Evolutionary conservation across 805 yeast species (phyloP).

Genomic region (Hermanozyma aechmeae): DNA sequence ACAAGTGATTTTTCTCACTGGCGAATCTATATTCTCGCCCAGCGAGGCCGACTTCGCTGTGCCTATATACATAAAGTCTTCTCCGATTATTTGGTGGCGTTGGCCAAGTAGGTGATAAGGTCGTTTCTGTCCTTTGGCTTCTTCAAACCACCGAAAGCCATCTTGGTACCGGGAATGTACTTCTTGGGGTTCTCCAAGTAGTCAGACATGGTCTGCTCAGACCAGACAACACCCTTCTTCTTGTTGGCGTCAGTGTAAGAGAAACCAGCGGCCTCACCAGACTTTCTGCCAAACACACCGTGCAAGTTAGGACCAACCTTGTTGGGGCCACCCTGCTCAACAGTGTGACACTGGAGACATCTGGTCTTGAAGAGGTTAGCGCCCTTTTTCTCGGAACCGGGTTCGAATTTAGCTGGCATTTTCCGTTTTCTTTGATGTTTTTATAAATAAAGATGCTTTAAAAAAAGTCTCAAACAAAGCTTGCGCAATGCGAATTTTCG

Average conservation of each 20-base stretch:
- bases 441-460: no score
- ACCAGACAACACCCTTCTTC: slow-evolving; percentile 65
- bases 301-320: slow-evolving; percentile 98
- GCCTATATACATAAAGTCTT: background rate
- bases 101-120: slow-evolving; percentile 73
- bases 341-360: slow-evolving; percentile 98
- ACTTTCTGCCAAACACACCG: slow-evolving; percentile 87
- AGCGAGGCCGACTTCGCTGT: no score
- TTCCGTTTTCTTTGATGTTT: no score
- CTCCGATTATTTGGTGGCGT: slow-evolving; percentile 36
- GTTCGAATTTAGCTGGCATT: slow-evolving; percentile 40
- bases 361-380: slow-evolving; percentile 97
- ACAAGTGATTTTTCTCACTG: no score
- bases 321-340: slow-evolving; percentile 92
- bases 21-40: no score
- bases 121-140: slow-evolving; percentile 98
- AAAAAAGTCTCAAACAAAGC: no score
- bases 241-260: slow-evolving; percentile 55
- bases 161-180: slow-evolving; percentile 99
- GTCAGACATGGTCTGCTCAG: slow-evolving; percentile 79
- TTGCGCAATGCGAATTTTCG: no score
- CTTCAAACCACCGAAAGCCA: slow-evolving; percentile 99
- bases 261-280: slow-evolving; percentile 89
- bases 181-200: slow-evolving; percentile 99
- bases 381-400: slow-evolving; percentile 64